Base-by-base conservation (phyloP, 345 rosid species). In the Trapa bicornis region DNA sequence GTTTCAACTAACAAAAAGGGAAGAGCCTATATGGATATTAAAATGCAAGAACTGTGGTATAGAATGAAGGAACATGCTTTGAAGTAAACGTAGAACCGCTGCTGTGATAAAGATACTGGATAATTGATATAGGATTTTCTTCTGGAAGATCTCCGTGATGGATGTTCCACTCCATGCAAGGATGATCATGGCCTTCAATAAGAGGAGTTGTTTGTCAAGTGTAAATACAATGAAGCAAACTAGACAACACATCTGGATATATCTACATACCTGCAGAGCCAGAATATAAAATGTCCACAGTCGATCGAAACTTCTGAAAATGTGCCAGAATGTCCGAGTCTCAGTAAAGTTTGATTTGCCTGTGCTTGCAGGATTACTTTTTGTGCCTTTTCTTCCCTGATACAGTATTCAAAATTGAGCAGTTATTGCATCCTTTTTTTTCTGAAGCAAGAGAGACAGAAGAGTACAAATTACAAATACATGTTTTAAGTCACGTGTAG, bases 291-390 rank as follows among this genome's bases (percentile, higher is more conserved):
- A 94, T 6, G 99, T 89, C 99, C 99, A 94, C 65, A 89, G 70
- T 47, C 99, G 80, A 72, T 94, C 97, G 79, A 86, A 94, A 82
- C 96, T 91, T 72, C 95, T 87, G 75, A 87, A 94, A 62, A 94
- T 85, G 78, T 94, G 92, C 97, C 97, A 94, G 80, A 91, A 94
- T 73, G 97, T 80, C 69, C 99, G 82, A 36, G 90, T 85, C 80
- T 94, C 99, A 8, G 90, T 80, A 61, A 94, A 94, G 76, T 94
- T 83, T 68, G 99, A 91, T 85, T 91, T 94, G 42, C 99, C 99
- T 29, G 89, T 91, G 80, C 85, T 80, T 73, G 83, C 84, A 61
- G 82, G 69, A 77, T 75, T 82, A 74, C 69, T 74, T 68, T 62
- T 42, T 41, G 77, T 70, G 73, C 71, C 78, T 67, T 85, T 90